Evolutionary conservation across 345 rosid species (phyloP), one percentile per base, ranked within the genome.

Genomic region (Hibiscus mutabilis): DNA sequence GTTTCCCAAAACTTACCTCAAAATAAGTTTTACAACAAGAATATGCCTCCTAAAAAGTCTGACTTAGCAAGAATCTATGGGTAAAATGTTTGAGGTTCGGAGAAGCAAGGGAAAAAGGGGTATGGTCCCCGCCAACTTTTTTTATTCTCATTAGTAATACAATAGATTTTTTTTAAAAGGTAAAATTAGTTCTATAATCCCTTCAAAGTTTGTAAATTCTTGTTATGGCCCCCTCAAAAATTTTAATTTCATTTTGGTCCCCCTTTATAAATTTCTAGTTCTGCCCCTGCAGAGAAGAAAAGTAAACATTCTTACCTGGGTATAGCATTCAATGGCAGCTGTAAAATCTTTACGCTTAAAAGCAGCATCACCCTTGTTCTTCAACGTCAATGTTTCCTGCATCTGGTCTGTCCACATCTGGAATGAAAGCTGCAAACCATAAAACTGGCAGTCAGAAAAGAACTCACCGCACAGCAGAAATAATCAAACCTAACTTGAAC

Each of bases 401-500:
- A 91, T 91, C 81, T 91, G 95, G 76, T 91, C 85, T 11, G 95
- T 94, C 97, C 97, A 91, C 95, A 94, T 91, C 67, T 94, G 97
- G 86, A 94, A 94, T 3, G 98, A 90, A 60, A 94, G 98, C 97
- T 94, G 91, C 73, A 69, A 71, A 13, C 18, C 13, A 60, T 15
- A 44, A 70, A 60, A 72, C 31, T 14, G 62, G 14, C 47, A 21
- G n/a, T 64, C 53, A 73, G 49, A 40, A 63, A 16, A 35, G 22
- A 0, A 68, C 4, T 21, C 15, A 35, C 16, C 18, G 25, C 57
- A 51, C 31, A 49, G 25, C 25, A 16, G 44, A 68, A 49, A 67
- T 9, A 49, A 49, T 42, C 60, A 52, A 64, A 65, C 6, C 51
- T 40, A 40, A 64, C 68, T 21, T 21, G 18, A 64, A 64, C 11